Base-by-base conservation (phyloP, 2,329 filamentous ascomycete species). In the Xylariaceae sp. region DNA sequence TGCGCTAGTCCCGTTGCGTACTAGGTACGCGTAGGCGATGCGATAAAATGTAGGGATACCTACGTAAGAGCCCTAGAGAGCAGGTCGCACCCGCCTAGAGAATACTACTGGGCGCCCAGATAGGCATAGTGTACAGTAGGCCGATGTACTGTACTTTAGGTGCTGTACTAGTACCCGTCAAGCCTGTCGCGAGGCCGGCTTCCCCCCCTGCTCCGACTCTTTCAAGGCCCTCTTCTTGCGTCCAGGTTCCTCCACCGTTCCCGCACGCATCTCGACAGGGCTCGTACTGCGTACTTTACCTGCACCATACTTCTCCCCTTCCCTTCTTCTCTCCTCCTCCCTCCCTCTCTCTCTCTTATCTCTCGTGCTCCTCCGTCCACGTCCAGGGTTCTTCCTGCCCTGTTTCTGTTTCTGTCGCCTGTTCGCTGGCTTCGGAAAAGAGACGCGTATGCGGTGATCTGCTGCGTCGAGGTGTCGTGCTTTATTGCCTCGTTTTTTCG, bases 391-490 rank as follows among this genome's bases (percentile, higher is more conserved):
- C 49, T 51, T 51, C 48, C 49, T 55, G 23, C 59, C 53, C 59
- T 45, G 39, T 17, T 30, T 30, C 23, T 30, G 23, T 37, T 44
- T 47, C 18, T 52, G 23, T 42, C 2, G 51, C 47, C 47, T 50
- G n/a, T 9, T 55, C 34, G 23, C 42, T 49, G 55, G 51, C 30
- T 54, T 52, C 53, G 39, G 53, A 55, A 60, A 58, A 57, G 58
- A 54, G 44, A 44, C 44, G 60, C 54, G 42, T 58, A 55, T 56
- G 60, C 10, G 54, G 57, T 57, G 57, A 53, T 17, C 18, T 51
- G 55, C 51, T 57, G 51, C 59, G 57, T 62, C 53, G 60, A 58
- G 48, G 55, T 49, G 10, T 56, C 53, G 35, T 58, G 48, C 9
- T 51, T 42, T 39, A 18, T 49, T 51, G 18, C 49, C n/a, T 51